Conservation (phyloP, 164 flowering plant species). For the Saururus chinensis region DNA sequence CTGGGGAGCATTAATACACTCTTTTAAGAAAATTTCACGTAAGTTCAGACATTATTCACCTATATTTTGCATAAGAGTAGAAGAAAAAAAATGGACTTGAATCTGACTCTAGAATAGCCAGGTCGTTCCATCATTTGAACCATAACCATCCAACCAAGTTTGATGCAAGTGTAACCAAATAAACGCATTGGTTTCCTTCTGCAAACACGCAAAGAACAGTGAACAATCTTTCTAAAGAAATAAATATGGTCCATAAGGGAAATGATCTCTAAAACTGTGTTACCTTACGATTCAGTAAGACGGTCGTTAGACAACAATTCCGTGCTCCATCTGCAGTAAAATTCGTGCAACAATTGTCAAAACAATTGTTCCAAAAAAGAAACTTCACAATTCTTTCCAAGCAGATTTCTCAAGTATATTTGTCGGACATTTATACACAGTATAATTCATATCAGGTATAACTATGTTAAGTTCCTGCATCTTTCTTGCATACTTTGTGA, state of each 20-base stretch:
- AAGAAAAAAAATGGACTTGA: too few species aligned
- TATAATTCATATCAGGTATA: neutral
- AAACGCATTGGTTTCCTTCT: constrained; percentile 14
- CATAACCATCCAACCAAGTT: constrained; percentile 38
- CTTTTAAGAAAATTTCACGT: too few species aligned
- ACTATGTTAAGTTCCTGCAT: too few species aligned
- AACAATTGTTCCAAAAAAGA: too few species aligned
- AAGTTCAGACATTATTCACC: too few species aligned
- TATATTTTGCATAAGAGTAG: too few species aligned
- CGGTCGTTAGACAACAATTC: constrained; percentile 31
- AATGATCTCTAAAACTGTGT: neutral
- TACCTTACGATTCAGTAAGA: constrained; percentile 35
- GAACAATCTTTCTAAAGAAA: too few species aligned
- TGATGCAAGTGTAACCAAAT: constrained; percentile 52
- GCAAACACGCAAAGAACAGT: constrained; percentile 10
- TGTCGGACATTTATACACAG: too few species aligned
- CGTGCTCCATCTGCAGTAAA: constrained; percentile 33
- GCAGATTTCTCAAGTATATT: neutral
- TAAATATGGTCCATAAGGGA: too few species aligned
- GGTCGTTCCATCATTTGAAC: constrained; percentile 13
- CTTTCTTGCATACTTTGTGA: too few species aligned
- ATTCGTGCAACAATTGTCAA: neutral
- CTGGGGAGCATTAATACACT: too few species aligned
- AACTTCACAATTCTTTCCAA: neutral
- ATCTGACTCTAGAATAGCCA: constrained; percentile 28